Percentiles rank a stretch among this genome's conserved stretches.
Conservation (phyloP, 148 eudicot species). For the Rhododendron vialii region DNA sequence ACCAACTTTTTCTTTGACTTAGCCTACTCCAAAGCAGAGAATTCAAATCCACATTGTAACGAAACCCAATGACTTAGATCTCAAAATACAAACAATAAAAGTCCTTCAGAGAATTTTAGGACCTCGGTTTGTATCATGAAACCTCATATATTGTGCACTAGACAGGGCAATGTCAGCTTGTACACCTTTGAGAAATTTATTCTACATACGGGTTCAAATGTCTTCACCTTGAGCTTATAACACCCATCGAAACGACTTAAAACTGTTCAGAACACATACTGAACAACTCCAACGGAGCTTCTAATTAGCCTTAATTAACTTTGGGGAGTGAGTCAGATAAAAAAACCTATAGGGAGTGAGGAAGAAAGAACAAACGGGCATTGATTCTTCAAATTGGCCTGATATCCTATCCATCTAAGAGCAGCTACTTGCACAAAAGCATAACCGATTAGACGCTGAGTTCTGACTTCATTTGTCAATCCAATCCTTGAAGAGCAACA, state of each 20-base stretch:
- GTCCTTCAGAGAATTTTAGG: not conserved
- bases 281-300: not conserved
- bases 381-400: not conserved
- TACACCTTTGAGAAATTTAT: not conserved
- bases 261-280: not conserved
- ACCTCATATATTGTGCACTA: not conserved
- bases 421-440: not conserved
- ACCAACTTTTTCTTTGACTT: not conserved
- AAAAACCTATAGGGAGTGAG: not conserved
- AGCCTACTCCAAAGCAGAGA: not conserved
- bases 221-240: not conserved
- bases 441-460: not conserved
- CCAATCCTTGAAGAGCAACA: constrained; percentile 90
- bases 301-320: not conserved
- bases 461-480: constrained; percentile 37
- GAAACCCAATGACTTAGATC: not conserved
- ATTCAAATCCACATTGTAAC: not conserved
- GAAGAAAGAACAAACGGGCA: not conserved
- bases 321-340: not conserved
- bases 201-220: not conserved
- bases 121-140: not conserved
- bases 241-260: not conserved
- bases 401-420: not conserved
- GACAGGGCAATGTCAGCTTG: not conserved
- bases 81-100: not conserved